A percentile compares a stretch with the other conserved stretches of the same genome.
Evolutionary conservation across 2,329 filamentous ascomycete genomes (phyloP).

Genomic region (Botrytis paeoniae): DNA sequence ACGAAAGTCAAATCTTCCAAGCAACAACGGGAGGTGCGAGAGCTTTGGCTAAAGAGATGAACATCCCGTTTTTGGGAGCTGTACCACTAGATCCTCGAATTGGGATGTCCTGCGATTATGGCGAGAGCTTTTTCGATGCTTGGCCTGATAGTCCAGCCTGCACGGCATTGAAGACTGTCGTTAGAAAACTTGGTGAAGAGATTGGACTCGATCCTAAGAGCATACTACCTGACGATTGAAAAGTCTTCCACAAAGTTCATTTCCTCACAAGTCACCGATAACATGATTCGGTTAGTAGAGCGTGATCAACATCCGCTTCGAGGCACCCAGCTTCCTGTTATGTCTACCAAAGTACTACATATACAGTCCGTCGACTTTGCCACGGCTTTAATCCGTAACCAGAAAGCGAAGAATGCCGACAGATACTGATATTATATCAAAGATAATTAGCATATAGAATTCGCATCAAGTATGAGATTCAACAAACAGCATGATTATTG

Average conservation of each 20-base stretch:
- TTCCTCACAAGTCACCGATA: neutral
- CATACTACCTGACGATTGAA: conserved; percentile 16
- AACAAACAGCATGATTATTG: neutral
- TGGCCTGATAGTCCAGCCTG: conserved; percentile 94
- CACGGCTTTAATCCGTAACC: neutral
- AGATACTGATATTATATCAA: neutral
- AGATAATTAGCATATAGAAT: neutral
- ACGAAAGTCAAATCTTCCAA: conserved; percentile 80
- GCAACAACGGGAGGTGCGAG: conserved; percentile 86
- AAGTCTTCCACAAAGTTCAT: neutral
- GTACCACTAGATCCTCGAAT: conserved; percentile 93
- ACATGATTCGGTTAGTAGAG: neutral
- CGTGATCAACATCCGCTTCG: neutral
- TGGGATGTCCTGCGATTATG: conserved; percentile 94
- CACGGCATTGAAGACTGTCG: conserved; percentile 74
- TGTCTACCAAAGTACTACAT: neutral
- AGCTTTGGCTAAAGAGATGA: conserved; percentile 78
- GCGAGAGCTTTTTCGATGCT: conserved; percentile 93
- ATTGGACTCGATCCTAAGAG: conserved; percentile 46
- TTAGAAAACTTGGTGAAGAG: conserved; percentile 65
- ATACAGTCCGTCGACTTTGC: neutral
- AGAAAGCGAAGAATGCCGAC: neutral
- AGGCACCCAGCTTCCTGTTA: neutral
- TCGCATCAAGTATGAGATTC: neutral
- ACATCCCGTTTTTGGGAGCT: conserved; percentile 81